Base-by-base conservation (phyloP, 116 monocot genomes). In the Phalaenopsis hybrid region DNA sequence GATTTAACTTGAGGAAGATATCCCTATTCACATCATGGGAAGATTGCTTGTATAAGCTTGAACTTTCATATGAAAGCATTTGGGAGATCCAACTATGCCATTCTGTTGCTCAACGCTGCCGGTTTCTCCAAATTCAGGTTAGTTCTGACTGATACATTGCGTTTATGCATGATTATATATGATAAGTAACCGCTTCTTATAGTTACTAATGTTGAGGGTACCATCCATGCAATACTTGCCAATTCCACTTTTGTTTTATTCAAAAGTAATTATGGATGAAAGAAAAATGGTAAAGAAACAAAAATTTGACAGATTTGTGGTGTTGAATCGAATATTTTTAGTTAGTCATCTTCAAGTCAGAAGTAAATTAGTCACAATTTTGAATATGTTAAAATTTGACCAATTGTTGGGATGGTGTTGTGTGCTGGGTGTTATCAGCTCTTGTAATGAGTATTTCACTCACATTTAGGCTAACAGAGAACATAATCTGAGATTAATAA, bases 21-120 rank as follows among this genome's bases (percentile, higher is more conserved):
- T 6, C 20, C 49, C 89, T 92, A 77, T 79, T 81, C 76, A 75
- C 91, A 28, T 85, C 88, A 50, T 73, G 49, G 8, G 57, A 43
- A 51, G 28, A 23, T 46, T 67, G 31, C 10, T 68, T 81, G 18
- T 94, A 91, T 79, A 94, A 96, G 79, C 89, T 96, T 79, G 91
- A 94, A 72, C 86, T 90, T 87, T 81, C 91, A 77, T 88, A 91
- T 81, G 92, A 92, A 50, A 91, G 94, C 88, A 92, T 96, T 67
- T 92, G 96, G 96, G 96, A 96, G 81, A 96, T 96, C 75, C 85
- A 91, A 78, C 83, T 87, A 48, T 85, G 61, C 43, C 72, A 80
- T 25, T 88, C 85, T 52, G 12, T 13, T 16, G 1, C 49, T 84
- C 85, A 85, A 12, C 11, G 10, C 25, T 81, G 58, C 9, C 73